Base-by-base conservation (phyloP, 2,329 filamentous ascomycete species). In the Aspergillus ibericus region DNA sequence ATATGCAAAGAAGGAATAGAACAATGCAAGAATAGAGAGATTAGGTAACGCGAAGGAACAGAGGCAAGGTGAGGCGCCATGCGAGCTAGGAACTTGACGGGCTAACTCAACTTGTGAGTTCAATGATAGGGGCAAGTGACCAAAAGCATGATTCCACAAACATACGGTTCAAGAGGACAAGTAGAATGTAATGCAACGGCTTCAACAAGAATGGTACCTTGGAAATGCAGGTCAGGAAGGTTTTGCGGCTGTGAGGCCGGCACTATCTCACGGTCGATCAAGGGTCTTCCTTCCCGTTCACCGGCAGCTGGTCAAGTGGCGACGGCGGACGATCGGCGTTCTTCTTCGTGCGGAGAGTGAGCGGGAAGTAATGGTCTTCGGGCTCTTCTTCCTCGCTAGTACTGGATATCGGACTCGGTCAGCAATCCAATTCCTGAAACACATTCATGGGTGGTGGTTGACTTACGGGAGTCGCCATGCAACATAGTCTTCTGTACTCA, bases 381-480 rank as follows among this genome's bases (percentile, higher is more conserved):
- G 89, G 86, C 67, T 98, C 95, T 80, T 98, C 95, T 75, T 97
- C 93, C 76, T 95, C 92, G 78, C 92, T 96, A 69, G 36, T 53
- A 46, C 69, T 79, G 68, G 22, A 16, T 35, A 29, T 18, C 18
- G 12, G 1, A 22, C 78, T 76, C 62, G 51, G 60, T 60, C 46
- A 62, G 49, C 27, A 32, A 15, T 16, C 16, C 20, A 16, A 7
- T 18, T 34, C 12, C 20, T 36, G 46, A 29, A 13, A n/a, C 20
- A 16, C 35, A 44, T n/a, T 16, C 12, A 9, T 13, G 18, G 36
- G 34, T 9, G 38, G 15, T 15, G 12, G 8, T 15, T 8, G 57
- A 92, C 93, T 89, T 85, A 98, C 90, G 93, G 95, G 59, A 98
- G 81, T 79, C 96, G 96, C 95, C 95, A 99, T 32, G 93, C 90